Evolutionary conservation across 345 rosid genomes (phyloP).

Genomic region (Citrus maxima): DNA sequence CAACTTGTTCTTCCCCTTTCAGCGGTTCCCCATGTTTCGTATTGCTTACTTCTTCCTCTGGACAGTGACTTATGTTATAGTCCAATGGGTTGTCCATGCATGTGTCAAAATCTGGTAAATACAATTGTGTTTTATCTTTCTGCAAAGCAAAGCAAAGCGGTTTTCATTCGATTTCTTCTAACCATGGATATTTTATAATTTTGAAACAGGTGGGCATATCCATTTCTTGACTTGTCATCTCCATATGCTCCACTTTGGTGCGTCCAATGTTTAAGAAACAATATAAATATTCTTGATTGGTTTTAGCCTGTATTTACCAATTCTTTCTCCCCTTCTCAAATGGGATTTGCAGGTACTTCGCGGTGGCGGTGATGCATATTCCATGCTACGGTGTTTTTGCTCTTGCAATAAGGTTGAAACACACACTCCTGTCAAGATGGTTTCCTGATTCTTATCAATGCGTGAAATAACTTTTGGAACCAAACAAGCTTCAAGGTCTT

Average conservation of each 20-base stretch:
- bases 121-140: not conserved
- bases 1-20: conserved; percentile 15
- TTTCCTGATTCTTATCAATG: conserved; percentile 65
- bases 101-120: conserved; percentile 58
- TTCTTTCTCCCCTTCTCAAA: not conserved
- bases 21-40: conserved; percentile 87
- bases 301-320: not conserved
- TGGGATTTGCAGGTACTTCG: conserved; percentile 63
- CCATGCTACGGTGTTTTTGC: conserved; percentile 78
- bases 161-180: not conserved
- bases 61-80: conserved; percentile 74
- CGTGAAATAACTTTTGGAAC: conserved; percentile 22
- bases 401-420: conserved; percentile 69
- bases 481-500: not conserved
- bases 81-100: conserved; percentile 92
- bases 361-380: conserved; percentile 81
- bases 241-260: conserved; percentile 87
- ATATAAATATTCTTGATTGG: not conserved
- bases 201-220: conserved; percentile 93
- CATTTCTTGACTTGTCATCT: conserved; percentile 90
- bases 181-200: not conserved
- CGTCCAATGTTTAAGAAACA: not conserved
- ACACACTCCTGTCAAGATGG: conserved; percentile 54
- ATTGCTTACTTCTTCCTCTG: conserved; percentile 85
- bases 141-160: not conserved